Conservation (phyloP, 495 filamentous ascomycete species). For the Parmelia sp. region DNA sequence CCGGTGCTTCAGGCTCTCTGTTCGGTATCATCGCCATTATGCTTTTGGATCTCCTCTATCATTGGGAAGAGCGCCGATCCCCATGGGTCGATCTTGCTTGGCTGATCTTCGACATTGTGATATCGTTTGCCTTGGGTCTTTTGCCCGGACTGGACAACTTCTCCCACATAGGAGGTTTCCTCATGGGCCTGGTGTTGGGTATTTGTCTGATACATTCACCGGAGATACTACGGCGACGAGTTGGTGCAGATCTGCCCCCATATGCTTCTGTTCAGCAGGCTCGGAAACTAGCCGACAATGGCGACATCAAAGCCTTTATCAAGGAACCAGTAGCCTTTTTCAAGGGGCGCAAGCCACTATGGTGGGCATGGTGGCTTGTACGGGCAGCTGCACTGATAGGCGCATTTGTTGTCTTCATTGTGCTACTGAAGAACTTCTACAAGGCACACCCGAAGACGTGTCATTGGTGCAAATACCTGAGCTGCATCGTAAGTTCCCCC, state of each 20-base stretch:
- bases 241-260: slow-evolving; percentile 58
- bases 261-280: slow-evolving; percentile 55
- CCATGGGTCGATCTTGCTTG: slow-evolving; percentile 77
- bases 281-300: slow-evolving; percentile 34
- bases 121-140: slow-evolving; percentile 88
- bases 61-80: slow-evolving; percentile 67
- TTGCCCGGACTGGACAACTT: slow-evolving; percentile 96
- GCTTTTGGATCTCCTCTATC: slow-evolving; percentile 85
- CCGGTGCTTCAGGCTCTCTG: slow-evolving; percentile 79
- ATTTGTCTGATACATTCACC: slow-evolving; percentile 84
- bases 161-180: slow-evolving; percentile 90
- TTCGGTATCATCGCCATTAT: slow-evolving; percentile 88
- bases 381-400: slow-evolving; percentile 71
- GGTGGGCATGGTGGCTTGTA: slow-evolving; percentile 98
- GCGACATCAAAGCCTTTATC: slow-evolving; percentile 50
- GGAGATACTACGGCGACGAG: slow-evolving; percentile 66
- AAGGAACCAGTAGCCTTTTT: slow-evolving; percentile 76
- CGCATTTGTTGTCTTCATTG: slow-evolving; percentile 72
- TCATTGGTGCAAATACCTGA: slow-evolving; percentile 88
- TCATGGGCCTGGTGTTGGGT: slow-evolving; percentile 85
- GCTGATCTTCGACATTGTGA: slow-evolving; percentile 73
- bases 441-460: slow-evolving; percentile 63
- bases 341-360: slow-evolving; percentile 80
- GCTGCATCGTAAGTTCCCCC: slow-evolving; percentile 69
- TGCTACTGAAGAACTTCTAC: slow-evolving; percentile 87